Evolutionary conservation across 306 rosid genomes (phyloP).

Genomic region (Vachellia collinsii): DNA sequence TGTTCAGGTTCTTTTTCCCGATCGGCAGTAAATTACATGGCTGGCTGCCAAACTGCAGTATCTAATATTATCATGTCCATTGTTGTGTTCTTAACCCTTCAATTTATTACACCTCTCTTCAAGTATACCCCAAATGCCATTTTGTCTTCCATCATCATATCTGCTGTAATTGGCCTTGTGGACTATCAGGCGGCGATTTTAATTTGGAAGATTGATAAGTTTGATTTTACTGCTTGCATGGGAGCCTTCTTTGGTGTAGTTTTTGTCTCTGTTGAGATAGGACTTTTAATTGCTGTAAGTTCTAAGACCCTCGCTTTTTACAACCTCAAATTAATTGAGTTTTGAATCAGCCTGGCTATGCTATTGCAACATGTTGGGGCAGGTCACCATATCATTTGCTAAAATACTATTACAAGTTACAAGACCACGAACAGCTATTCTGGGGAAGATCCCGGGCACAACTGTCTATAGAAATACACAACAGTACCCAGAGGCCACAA

Average conservation of each 20-base stretch:
- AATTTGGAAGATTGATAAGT: conserved; percentile 93
- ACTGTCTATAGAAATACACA: conserved; percentile 80
- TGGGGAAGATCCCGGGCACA: conserved; percentile 87
- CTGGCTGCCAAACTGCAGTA: conserved; percentile 89
- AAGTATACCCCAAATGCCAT: conserved; percentile 94
- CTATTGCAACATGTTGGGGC: conserved; percentile 29
- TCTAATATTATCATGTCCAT: conserved; percentile 86
- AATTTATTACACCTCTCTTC: conserved; percentile 87
- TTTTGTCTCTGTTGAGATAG: conserved; percentile 80
- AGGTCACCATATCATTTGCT: conserved; percentile 90
- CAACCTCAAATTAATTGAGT: conserved; percentile 15
- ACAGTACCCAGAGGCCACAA: conserved; percentile 86
- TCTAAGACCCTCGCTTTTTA: conserved; percentile 16
- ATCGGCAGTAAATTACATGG: conserved; percentile 88
- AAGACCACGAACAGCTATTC: conserved; percentile 78
- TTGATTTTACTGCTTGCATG: conserved; percentile 91
- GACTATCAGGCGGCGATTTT: conserved; percentile 85
- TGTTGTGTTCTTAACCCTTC: conserved; percentile 78
- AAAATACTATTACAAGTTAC: conserved; percentile 93
- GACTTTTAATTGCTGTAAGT: conserved; percentile 88
- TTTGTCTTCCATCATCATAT: conserved; percentile 80
- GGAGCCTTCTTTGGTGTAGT: conserved; percentile 97
- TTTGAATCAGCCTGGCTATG: conserved; percentile 21
- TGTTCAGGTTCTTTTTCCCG: conserved; percentile 91
- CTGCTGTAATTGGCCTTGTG: conserved; percentile 82